Base-by-base conservation (phyloP, 2,329 filamentous ascomycete genomes). In the Colletotrichum ledebouriae region DNA sequence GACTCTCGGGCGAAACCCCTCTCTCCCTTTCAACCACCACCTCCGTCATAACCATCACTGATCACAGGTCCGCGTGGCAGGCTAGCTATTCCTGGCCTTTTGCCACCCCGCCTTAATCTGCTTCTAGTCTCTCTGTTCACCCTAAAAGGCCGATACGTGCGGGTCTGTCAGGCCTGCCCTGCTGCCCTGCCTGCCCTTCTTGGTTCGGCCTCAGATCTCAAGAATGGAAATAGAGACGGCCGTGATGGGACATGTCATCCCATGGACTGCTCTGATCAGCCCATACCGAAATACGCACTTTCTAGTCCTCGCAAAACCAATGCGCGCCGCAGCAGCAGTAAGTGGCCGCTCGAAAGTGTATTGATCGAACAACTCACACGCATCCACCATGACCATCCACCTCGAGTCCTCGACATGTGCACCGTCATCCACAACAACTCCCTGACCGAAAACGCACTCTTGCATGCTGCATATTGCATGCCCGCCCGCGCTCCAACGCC, bases 1-100 rank as follows among this genome's bases (percentile, higher is more conserved):
- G 65, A 25, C 61, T 65, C 65, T 59, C 65, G 55, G 61, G 65
- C 65, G 65, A 68, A 65, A 65, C 65, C 41, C 46, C 44, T 56
- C 44, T 33, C 57, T 29, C 57, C 42, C 41, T 49, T 22, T 12
- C 22, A 22, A 59, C 22, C 15, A 52, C 15, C 11, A 39, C 39
- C 7, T 4, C 42, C 59, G 59, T 61, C 59, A 61, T 44, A 33
- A 22, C 42, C 59, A 42, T 42, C 39, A 20, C 20, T 20, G 9
- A 42, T 42, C 39, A 20, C 20, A 33, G 9, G 20, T 39, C 37
- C 59, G 59, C 59, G 59, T 61, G 59, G 59, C 59, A 53, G 59
- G 39, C 47, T 61, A 61, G 58, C 59, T 46, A 33, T 44, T 61
- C 34, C 49, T 20, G 59, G 59, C 11, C 17, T 17, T 17, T 17